A percentile compares a stretch with the other conserved stretches of the same genome.
Conservation (phyloP, 2,329 filamentous ascomycete species). For the Aspergillus caelatus region DNA sequence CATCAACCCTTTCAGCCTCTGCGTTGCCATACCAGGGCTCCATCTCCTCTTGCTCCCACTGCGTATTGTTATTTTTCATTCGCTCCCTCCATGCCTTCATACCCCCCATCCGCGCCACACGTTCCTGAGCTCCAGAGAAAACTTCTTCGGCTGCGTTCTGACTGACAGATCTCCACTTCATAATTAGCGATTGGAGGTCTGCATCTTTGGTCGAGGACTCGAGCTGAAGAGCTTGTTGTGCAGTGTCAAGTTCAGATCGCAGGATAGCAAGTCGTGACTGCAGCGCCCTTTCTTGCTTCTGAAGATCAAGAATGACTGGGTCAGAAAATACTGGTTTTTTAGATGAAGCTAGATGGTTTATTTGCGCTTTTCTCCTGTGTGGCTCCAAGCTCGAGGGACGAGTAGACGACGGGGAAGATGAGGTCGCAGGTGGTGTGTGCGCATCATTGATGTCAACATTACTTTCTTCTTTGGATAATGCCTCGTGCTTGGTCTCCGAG, state of each 20-base stretch:
- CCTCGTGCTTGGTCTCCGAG: constrained; percentile 10
- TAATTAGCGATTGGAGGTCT: constrained; percentile 59
- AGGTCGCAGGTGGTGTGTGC: background rate
- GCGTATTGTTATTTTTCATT: constrained; percentile 50
- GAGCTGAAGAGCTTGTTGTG: constrained; percentile 57
- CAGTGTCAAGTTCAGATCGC: constrained; percentile 51
- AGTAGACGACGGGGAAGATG: background rate
- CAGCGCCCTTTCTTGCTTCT: constrained; percentile 40
- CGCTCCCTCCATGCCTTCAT: constrained; percentile 58
- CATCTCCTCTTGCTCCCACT: constrained; percentile 38
- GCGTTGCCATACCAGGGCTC: constrained; percentile 41
- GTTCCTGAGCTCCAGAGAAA: constrained; percentile 62
- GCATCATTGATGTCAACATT: background rate
- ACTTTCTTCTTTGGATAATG: constrained; percentile 8
- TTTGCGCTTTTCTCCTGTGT: constrained; percentile 12
- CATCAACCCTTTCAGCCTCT: constrained; percentile 33
- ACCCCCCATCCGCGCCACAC: constrained; percentile 66
- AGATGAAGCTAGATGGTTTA: constrained; percentile 15
- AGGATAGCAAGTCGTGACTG: constrained; percentile 34
- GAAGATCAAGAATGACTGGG: constrained; percentile 33
- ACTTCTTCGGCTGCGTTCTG: constrained; percentile 69
- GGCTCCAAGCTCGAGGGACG: background rate
- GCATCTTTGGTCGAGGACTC: constrained; percentile 50
- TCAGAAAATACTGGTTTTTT: constrained; percentile 22
- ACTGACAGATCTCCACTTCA: constrained; percentile 64